Conservation (phyloP, 2,329 filamentous ascomycete species). For the Trichoderma atrobrunneum region DNA sequence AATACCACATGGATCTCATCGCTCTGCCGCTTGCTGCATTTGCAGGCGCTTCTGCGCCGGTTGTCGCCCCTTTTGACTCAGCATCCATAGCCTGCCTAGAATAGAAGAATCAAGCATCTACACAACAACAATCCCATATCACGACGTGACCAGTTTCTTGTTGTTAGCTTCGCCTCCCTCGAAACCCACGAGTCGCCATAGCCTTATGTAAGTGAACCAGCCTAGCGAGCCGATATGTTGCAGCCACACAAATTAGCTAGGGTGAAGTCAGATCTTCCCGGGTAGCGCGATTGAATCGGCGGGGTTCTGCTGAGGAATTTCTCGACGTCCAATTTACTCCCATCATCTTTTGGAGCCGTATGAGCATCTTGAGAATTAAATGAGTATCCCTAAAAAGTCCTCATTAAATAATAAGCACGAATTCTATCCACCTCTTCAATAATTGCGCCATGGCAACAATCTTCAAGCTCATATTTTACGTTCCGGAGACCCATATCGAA, state of each 20-base stretch:
- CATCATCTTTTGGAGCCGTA: background rate
- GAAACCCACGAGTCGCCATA: too few relatives aligned
- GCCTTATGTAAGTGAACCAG: background rate
- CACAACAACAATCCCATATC: background rate
- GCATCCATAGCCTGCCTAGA: background rate
- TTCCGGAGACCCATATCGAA: slow-evolving; percentile 43
- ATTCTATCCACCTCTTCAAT: too few relatives aligned
- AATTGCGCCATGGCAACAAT: slow-evolving; percentile 12
- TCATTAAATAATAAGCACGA: background rate
- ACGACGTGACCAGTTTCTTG: background rate
- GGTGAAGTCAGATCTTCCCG: background rate
- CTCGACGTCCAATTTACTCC: background rate
- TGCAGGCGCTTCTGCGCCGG: too few relatives aligned
- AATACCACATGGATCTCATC: too few relatives aligned
- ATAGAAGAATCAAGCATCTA: background rate
- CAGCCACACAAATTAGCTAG: background rate
- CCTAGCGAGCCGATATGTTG: background rate
- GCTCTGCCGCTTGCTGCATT: too few relatives aligned
- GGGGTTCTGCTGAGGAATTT: background rate
- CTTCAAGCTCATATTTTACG: slow-evolving; percentile 50
- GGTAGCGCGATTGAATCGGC: background rate
- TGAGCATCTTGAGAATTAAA: background rate
- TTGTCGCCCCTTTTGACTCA: too few relatives aligned
- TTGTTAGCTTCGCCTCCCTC: background rate
- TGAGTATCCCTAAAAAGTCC: background rate